These are phyloP conservation scores for Raddia distichophylla DNA, from an alignment of 176 grass and related monocot genomes.

Conservation along the genomic window DNA sequence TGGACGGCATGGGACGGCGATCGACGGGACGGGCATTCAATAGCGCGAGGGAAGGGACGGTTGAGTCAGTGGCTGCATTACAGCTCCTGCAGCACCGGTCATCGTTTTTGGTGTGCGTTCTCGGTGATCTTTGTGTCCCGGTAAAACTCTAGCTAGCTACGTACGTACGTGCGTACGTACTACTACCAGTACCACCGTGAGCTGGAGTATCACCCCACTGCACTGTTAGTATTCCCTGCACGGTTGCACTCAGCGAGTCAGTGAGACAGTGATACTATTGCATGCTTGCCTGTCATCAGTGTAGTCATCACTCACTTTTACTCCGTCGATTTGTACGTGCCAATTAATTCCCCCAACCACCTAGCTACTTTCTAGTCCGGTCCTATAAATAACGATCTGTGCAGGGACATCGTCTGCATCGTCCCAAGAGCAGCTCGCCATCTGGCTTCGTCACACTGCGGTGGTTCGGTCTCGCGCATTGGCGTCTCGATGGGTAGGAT, in stretches of 20 bases:
- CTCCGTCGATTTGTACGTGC: neutral
- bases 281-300: neutral
- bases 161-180: neutral
- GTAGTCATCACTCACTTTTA: neutral
- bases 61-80: slow-evolving; percentile 31
- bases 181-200: neutral
- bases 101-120: neutral
- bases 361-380: slow-evolving; percentile 18
- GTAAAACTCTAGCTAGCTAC: neutral
- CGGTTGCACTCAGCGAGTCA: slow-evolving; percentile 23
- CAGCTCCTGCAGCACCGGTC: slow-evolving; percentile 1
- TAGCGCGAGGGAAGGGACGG: slow-evolving; percentile 25
- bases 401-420: slow-evolving; percentile 30
- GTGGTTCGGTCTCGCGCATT: slow-evolving; percentile 15
- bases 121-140: neutral
- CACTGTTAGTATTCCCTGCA: neutral
- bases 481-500: slow-evolving; percentile 39
- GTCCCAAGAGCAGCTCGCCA: neutral
- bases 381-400: slow-evolving; percentile 38
- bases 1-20: slow-evolving; percentile 34
- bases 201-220: neutral
- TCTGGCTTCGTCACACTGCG: neutral
- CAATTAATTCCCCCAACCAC: slow-evolving; percentile 46
- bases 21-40: slow-evolving; percentile 46
- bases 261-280: neutral